Evolutionary conservation across 805 yeast genomes (phyloP), one percentile per base, ranked within the genome.

Genomic region (Lachancea fermentati): DNA sequence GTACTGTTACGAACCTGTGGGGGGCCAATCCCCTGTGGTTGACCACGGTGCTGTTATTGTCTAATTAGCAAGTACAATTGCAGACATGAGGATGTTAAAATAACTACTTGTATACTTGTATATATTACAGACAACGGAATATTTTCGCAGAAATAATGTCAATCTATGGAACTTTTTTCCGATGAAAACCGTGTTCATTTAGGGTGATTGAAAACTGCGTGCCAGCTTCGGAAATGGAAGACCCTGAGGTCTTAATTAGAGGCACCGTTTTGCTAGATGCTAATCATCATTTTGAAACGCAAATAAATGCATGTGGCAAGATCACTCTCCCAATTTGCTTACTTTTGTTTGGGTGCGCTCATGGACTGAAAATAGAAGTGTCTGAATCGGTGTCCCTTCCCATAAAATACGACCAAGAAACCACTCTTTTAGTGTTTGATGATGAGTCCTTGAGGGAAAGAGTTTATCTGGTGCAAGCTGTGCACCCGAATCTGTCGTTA

Each of bases 1-100:
- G 81, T 93, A 93, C 67, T 74, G 94, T 56, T 93, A 93, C 65
- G 78, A 83, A 48, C 97, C 97, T 12, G 62, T 82, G 34, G 72
- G 72, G 46, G 69, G 73, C 12, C 71, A 70, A 43, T 61, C 76
- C 30, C 93, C 95, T 19, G 61, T 67, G 25, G 58, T 68, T 34
- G 74, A 70, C 49, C 71, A 63, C 39, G 75, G 74, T 47, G 63
- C 66, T 37, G 72, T 69, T 14, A 61, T 70, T 45, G 71, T 67
- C 31, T 69, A 50, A 59, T 15, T 14, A 28, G 38, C 18, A 11
- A 22, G 7, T 22, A 22, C 26, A 11, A 22, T 11, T 22, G 26
- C 26, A 7, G 11, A 22, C 26, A 22, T 22, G 11, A 22, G 26
- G 26, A 7, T 22, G 26, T 22, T 22, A 7, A 22, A 22, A 22